Evolutionary conservation across 1,284 basidiomycete species (phyloP).

Genomic region (Tylopilus orsonianus): DNA sequence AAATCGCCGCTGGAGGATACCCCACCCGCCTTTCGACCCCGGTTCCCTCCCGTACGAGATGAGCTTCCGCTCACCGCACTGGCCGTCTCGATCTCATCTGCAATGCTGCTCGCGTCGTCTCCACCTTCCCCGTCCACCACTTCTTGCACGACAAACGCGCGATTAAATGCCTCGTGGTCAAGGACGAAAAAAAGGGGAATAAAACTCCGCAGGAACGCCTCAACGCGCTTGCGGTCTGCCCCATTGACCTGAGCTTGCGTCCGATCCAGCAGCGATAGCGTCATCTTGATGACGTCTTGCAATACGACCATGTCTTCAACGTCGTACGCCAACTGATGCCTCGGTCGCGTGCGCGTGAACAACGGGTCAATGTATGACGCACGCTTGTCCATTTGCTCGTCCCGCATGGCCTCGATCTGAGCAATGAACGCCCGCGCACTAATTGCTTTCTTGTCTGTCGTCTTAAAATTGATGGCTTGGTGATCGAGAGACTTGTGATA

Average conservation of each 20-base stretch:
- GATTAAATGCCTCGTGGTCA: conserved; percentile 70
- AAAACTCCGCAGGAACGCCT: conserved; percentile 81
- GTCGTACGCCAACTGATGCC: conserved; percentile 81
- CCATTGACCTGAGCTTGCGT: conserved; percentile 73
- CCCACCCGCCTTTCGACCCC: conserved; percentile 40
- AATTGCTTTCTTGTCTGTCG: conserved; percentile 88
- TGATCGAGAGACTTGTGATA: conserved; percentile 93
- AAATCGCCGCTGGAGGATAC: conserved; percentile 56
- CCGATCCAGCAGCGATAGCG: conserved; percentile 90
- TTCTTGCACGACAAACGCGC: conserved; percentile 56
- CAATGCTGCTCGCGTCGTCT: conserved; percentile 47
- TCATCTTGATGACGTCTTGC: conserved; percentile 86
- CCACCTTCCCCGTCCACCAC: conserved; percentile 50
- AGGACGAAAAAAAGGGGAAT: conserved; percentile 73
- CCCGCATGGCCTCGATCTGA: conserved; percentile 87
- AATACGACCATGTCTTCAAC: conserved; percentile 79
- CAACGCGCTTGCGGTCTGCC: conserved; percentile 79
- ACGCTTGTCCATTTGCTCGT: conserved; percentile 82
- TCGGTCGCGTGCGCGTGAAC: conserved; percentile 67
- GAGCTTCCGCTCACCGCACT: conserved; percentile 38
- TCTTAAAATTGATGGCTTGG: conserved; percentile 90
- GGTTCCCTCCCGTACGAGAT: conserved; percentile 37
- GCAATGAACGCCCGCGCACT: conserved; percentile 82
- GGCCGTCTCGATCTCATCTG: conserved; percentile 51
- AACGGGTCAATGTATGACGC: conserved; percentile 76